phyloP scores from a whole-genome alignment of 352 stramenopile genomes.

The Phytopythium helicoides region DNA sequence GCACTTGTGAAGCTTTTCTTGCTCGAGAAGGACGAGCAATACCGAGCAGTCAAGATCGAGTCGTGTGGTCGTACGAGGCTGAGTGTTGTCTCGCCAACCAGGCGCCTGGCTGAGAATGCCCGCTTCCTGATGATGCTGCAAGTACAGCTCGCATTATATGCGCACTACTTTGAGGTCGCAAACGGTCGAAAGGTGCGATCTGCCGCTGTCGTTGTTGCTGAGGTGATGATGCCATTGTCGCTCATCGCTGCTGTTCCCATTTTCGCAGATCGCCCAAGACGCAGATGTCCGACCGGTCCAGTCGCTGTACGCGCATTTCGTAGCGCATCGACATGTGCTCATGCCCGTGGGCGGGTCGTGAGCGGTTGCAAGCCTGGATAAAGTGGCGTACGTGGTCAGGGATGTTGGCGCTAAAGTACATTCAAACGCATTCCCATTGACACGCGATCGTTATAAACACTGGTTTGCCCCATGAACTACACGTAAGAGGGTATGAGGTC shows the following conservation, averaged over 20 bases:
- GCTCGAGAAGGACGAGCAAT: constrained; percentile 21
- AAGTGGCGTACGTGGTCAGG: not conserved
- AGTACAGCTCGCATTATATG: constrained; percentile 49
- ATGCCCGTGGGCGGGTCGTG: not conserved
- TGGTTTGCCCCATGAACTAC: not conserved
- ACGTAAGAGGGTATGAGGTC: constrained; percentile 72
- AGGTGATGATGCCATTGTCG: not conserved
- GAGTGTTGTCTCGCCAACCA: constrained; percentile 2
- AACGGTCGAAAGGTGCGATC: constrained; percentile 37
- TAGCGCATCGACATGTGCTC: constrained; percentile 12
- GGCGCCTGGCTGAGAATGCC: not conserved
- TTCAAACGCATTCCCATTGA: not conserved
- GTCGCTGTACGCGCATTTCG: constrained; percentile 37
- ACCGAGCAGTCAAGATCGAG: constrained; percentile 2
- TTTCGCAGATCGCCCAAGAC: constrained; percentile 32
- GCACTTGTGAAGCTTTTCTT: constrained; percentile 64
- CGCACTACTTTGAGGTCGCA: constrained; percentile 46
- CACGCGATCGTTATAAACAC: not conserved
- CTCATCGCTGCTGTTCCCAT: not conserved
- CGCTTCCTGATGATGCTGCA: constrained; percentile 31
- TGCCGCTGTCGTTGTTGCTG: too few relatives aligned
- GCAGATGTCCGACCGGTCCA: constrained; percentile 28
- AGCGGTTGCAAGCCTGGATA: not conserved
- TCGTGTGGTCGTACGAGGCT: constrained; percentile 7
- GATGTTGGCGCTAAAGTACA: not conserved